Percentiles rank a stretch among this genome's conserved stretches.
phyloP scores from a whole-genome alignment of 2,329 filamentous ascomycete genomes.

The Didymosphaeria variabile region DNA sequence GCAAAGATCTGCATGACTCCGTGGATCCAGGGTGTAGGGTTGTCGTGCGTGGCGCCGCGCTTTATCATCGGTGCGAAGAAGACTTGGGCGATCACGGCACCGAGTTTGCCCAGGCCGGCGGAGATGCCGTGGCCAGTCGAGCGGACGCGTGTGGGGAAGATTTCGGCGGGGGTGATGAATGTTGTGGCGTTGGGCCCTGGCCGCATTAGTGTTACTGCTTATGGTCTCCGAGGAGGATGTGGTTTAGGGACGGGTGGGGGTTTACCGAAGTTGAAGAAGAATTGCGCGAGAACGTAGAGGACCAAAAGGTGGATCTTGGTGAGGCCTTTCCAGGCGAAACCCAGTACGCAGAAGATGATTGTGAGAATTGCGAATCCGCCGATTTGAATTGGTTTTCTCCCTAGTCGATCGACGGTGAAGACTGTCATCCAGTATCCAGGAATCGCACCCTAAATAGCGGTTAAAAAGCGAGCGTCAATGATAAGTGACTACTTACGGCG shows the following conservation, averaged over 20 bases:
- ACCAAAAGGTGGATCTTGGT: constrained; percentile 54
- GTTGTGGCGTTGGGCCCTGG: constrained; percentile 58
- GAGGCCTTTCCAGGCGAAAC: constrained; percentile 58
- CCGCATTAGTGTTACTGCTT: constrained; percentile 45
- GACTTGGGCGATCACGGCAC: constrained; percentile 60
- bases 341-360: constrained; percentile 59
- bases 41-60: constrained; percentile 61
- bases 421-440: constrained; percentile 86
- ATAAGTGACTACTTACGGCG: constrained; percentile 51
- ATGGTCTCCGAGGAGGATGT: constrained; percentile 52
- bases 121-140: constrained; percentile 60
- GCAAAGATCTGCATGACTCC: constrained; percentile 81
- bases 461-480: neutral
- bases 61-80: constrained; percentile 61
- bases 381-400: constrained; percentile 80
- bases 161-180: constrained; percentile 62
- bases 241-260: constrained; percentile 55
- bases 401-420: constrained; percentile 75
- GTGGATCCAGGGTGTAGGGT: constrained; percentile 71
- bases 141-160: constrained; percentile 61
- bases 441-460: constrained; percentile 65
- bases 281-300: constrained; percentile 58
- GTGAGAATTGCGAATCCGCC: constrained; percentile 60
- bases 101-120: constrained; percentile 59
- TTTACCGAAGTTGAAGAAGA: constrained; percentile 63